A percentile compares a stretch with the other conserved stretches of the same genome.
These are phyloP conservation scores for Fomitopsis serialis DNA, from an alignment of 768 basidiomycete species.

Conservation along the genomic window DNA sequence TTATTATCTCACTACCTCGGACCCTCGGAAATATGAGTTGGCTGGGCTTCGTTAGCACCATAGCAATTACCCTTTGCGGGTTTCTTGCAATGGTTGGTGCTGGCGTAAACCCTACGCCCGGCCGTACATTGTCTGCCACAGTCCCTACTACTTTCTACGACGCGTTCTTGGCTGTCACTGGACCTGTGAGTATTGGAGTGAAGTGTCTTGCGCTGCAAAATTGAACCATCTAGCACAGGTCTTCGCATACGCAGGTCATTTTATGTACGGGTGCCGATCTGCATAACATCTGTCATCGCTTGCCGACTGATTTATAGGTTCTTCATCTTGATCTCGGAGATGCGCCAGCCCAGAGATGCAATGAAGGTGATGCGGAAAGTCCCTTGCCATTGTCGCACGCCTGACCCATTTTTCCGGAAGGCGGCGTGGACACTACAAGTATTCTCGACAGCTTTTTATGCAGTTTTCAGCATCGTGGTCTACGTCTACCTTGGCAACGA, in stretches of 20 bases:
- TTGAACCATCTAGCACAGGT: constrained; percentile 26
- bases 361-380: constrained; percentile 38
- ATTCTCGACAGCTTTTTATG: constrained; percentile 47
- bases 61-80: constrained; percentile 39
- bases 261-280: constrained; percentile 35
- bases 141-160: constrained; percentile 37
- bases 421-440: constrained; percentile 51
- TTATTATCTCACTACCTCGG: constrained; percentile 40
- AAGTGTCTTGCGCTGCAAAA: neutral
- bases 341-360: constrained; percentile 44
- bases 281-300: neutral
- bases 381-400: neutral
- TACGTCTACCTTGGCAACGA: constrained; percentile 45
- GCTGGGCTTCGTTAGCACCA: constrained; percentile 40
- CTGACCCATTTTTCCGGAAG: constrained; percentile 18
- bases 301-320: constrained; percentile 30
- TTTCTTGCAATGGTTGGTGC: constrained; percentile 47
- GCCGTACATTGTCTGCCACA: constrained; percentile 32
- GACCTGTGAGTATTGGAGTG: constrained; percentile 32
- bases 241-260: constrained; percentile 48
- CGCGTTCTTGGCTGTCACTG: constrained; percentile 48
- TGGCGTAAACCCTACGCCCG: constrained; percentile 38
- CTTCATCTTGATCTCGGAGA: constrained; percentile 55
- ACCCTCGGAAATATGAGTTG: constrained; percentile 42
- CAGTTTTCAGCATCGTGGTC: constrained; percentile 33